Evolutionary conservation across 768 basidiomycete genomes (phyloP).

Genomic region (Boletales sp.): DNA sequence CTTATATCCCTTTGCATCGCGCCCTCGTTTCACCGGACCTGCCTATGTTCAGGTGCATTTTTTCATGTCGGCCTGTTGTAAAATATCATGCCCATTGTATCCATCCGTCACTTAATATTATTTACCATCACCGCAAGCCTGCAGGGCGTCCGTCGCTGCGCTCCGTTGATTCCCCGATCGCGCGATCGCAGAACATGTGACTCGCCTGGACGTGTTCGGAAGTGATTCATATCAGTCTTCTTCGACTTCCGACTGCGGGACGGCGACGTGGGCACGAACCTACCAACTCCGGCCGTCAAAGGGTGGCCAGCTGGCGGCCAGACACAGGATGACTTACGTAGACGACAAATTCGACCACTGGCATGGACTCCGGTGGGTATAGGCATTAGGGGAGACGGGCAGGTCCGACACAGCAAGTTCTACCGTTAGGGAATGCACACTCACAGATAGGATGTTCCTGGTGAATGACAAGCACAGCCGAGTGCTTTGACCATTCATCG

Average conservation of each 20-base stretch:
- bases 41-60: slow-evolving; percentile 6
- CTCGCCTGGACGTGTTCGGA: not conserved
- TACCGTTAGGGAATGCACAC: too few relatives aligned
- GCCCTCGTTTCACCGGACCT: slow-evolving; percentile 9
- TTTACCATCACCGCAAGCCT: slow-evolving; percentile 11
- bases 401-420: too few relatives aligned
- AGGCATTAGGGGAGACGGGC: too few relatives aligned
- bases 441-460: too few relatives aligned
- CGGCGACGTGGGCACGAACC: not conserved
- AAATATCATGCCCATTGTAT: slow-evolving; percentile 19
- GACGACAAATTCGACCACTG: too few relatives aligned
- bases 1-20: slow-evolving; percentile 6
- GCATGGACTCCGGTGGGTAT: too few relatives aligned
- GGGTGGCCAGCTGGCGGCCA: too few relatives aligned
- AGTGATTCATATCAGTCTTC: slow-evolving; percentile 5
- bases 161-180: not conserved
- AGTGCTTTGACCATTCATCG: too few relatives aligned
- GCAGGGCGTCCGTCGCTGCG: not conserved
- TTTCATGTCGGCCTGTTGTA: slow-evolving; percentile 14
- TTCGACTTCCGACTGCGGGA: slow-evolving; percentile 1
- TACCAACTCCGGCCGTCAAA: too few relatives aligned
- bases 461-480: too few relatives aligned
- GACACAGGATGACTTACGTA: too few relatives aligned
- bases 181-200: not conserved
- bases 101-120: slow-evolving; percentile 19